Conservation (phyloP, 1,284 basidiomycete genomes). For the Cutaneotrichosporon arboriforme region DNA sequence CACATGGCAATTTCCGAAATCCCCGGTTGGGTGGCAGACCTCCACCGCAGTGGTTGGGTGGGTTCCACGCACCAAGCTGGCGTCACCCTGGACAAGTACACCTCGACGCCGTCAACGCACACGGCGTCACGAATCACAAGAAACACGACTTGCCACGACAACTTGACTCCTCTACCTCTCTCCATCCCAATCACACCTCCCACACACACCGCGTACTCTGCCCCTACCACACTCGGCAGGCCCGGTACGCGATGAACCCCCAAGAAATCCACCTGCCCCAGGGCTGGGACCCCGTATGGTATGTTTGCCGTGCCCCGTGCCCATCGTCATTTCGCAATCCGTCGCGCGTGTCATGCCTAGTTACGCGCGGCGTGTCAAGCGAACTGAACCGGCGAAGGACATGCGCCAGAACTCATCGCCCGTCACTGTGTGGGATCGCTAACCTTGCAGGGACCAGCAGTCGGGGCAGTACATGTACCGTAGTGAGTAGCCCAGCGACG, state of each 20-base stretch:
- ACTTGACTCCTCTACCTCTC: not conserved
- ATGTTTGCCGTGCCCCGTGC: conserved; percentile 31
- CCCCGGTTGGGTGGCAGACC: conserved; percentile 1
- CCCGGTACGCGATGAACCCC: conserved; percentile 21
- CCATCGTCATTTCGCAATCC: conserved; percentile 58
- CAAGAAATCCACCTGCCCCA: conserved; percentile 57
- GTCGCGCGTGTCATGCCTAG: not conserved
- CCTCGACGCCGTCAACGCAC: not conserved
- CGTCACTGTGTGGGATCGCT: not conserved
- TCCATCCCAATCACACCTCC: not conserved
- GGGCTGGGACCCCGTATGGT: conserved; percentile 88
- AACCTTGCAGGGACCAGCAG: conserved; percentile 62
- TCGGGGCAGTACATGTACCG: conserved; percentile 81
- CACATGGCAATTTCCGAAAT: conserved; percentile 6
- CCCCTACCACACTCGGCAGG: not conserved
- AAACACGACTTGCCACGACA: not conserved
- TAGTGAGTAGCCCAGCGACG: conserved; percentile 55
- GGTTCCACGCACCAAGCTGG: not conserved
- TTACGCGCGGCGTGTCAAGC: too few species aligned
- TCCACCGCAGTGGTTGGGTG: not conserved
- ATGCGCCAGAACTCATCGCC: too few species aligned
- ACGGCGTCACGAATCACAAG: too few species aligned
- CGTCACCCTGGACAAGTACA: not conserved
- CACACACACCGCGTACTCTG: not conserved
- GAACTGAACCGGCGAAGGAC: too few species aligned